A percentile compares a stretch with the other conserved stretches of the same genome.
These are phyloP conservation scores for Dichotomopilus funicola DNA, from an alignment of 2,329 filamentous ascomycete species.

Conservation along the genomic window DNA sequence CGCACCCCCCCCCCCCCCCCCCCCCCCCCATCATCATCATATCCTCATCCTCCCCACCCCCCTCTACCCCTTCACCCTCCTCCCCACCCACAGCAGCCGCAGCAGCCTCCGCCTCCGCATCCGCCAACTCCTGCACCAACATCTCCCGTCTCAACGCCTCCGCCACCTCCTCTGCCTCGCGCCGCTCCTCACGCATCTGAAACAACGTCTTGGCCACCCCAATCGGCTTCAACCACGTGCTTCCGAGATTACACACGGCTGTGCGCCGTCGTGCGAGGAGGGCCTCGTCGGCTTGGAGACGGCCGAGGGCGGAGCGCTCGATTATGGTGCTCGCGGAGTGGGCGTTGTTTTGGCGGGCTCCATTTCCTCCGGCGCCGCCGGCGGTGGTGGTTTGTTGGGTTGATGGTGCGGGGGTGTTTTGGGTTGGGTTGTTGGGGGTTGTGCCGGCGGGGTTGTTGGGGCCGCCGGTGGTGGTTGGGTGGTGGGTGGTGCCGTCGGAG, in stretches of 20 bases:
- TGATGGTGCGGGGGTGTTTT: constrained; percentile 7
- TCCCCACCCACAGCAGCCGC: constrained; percentile 28
- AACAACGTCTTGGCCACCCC: constrained; percentile 85
- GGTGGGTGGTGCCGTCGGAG: background rate
- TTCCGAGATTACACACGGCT: constrained; percentile 81
- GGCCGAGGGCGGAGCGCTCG: constrained; percentile 57
- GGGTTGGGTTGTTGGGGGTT: constrained; percentile 4
- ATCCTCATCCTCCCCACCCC: constrained; percentile 34
- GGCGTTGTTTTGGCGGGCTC: constrained; percentile 1
- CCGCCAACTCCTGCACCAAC: constrained; percentile 64
- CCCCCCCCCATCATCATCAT: constrained; percentile 4
- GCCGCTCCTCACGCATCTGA: constrained; percentile 81
- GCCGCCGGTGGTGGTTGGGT: background rate
- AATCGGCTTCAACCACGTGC: constrained; percentile 82
- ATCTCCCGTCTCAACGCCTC: constrained; percentile 65
- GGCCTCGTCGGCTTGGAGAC: constrained; percentile 70
- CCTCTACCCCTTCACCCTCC: constrained; percentile 32
- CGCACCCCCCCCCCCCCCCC: constrained; percentile 26
- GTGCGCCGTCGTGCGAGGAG: constrained; percentile 68
- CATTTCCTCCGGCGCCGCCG: background rate
- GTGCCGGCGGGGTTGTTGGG: background rate
- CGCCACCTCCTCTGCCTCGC: constrained; percentile 80
- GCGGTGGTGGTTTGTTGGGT: background rate
- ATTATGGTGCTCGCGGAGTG: constrained; percentile 25
- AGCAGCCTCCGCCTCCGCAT: constrained; percentile 46